Base-by-base conservation (phyloP, 495 filamentous ascomycete species). In the Apodospora peruviana region DNA sequence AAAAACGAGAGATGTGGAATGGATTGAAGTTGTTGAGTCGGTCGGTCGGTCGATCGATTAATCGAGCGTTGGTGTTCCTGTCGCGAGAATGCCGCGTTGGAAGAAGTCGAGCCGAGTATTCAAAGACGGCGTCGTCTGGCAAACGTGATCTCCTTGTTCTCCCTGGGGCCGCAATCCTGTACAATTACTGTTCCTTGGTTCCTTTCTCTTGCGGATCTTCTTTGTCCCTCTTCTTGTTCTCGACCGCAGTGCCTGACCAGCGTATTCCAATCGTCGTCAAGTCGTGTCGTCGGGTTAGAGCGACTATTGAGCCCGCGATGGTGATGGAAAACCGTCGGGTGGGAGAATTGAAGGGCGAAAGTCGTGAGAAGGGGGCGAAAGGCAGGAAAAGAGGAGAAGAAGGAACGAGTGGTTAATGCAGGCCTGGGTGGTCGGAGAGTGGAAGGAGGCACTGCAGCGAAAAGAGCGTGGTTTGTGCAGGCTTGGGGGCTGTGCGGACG, bases 361-460 rank as follows among this genome's bases (percentile, higher is more conserved):
- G 42, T 47, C 38, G 51, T 45, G 32, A 48, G 38, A 45, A 55
- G 34, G 52, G 36, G 48, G 42, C 46, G 61, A 44, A 48, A 44
- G 43, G 55, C 61, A 29, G 38, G 48, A 43, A 53, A 34, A 40
- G 53, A 49, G 51, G 56, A 45, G 57, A 48, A 45, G 40, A 56
- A 40, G 50, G 48, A 46, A 38, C 9, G 19, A 43, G 12, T 43
- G 49, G 45, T 52, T 47, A 48, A 55, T 55, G 52, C 48, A 43
- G 42, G 50, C 22, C 40, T 17, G 34, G 16, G 43, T 32, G 16
- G 43, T 34, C 12, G 39, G 47, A 14, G 42, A 46, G 48, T 47
- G 53, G 59, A 57, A 59, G 59, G 56, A 50, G 54, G 59, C 60
- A 54, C 57, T 56, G 60, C 56, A 56, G 19, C 19, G 8, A 37